A percentile compares a stretch with the other conserved stretches of the same genome.
Evolutionary conservation across 148 eudicot genomes (phyloP).

Genomic region (Rhododendron henanense): DNA sequence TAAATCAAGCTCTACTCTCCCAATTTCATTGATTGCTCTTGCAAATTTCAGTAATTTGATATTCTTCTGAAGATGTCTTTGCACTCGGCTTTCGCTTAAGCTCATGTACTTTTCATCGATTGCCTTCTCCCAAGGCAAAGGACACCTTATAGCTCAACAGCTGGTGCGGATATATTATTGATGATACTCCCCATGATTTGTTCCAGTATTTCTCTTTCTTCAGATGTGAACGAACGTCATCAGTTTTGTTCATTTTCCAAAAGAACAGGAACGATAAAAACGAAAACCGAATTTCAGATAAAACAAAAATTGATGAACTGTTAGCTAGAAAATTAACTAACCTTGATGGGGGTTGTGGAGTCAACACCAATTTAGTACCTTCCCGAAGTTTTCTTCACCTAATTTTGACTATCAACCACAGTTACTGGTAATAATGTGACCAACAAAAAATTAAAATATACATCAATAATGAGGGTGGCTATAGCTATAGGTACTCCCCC

Average conservation of each 20-base stretch:
- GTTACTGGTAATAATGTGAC: neutral
- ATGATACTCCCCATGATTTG: neutral
- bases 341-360: neutral
- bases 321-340: neutral
- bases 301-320: neutral
- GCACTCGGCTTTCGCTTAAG: too few species aligned
- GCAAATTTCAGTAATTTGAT: too few species aligned
- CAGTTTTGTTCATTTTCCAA: neutral
- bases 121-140: neutral
- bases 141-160: neutral
- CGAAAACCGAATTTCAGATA: neutral
- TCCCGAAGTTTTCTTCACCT: constrained; percentile 3
- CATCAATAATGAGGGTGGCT: neutral
- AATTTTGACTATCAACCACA: constrained; percentile 1
- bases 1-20: too few species aligned
- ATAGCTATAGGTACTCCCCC: neutral
- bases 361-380: neutral
- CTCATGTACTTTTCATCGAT: neutral
- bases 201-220: neutral
- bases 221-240: neutral
- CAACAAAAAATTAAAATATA: neutral
- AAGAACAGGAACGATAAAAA: neutral
- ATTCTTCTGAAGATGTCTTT: too few species aligned
- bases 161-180: neutral
- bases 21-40: too few species aligned